Conservation (phyloP, 768 basidiomycete genomes). For the Cubamyces lactineus region DNA sequence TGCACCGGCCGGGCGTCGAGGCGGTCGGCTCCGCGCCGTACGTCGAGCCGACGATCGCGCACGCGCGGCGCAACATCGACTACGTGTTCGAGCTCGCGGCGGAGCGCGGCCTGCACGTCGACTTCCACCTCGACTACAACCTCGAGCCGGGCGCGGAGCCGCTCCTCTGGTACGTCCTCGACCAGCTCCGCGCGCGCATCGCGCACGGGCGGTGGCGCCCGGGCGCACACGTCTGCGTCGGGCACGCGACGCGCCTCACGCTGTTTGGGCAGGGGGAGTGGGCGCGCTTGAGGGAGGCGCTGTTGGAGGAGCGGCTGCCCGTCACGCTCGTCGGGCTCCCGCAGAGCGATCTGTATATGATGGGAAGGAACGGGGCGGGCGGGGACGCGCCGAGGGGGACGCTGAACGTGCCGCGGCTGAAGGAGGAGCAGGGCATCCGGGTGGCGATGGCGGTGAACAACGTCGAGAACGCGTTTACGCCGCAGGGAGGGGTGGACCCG, state of each 20-base stretch:
- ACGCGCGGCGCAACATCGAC: slow-evolving; percentile 56
- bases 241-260: slow-evolving; percentile 63
- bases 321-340: slow-evolving; percentile 60
- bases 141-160: slow-evolving; percentile 53
- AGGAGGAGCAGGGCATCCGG: slow-evolving; percentile 47
- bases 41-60: slow-evolving; percentile 53
- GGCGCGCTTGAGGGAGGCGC: slow-evolving; percentile 38
- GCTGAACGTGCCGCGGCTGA: slow-evolving; percentile 54
- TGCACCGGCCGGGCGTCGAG: slow-evolving; percentile 43
- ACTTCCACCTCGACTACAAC: slow-evolving; percentile 74
- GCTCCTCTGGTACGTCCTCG: slow-evolving; percentile 58
- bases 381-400: slow-evolving; percentile 52
- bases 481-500: slow-evolving; percentile 67
- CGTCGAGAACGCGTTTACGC: slow-evolving; percentile 69
- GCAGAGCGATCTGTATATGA: slow-evolving; percentile 72
- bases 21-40: slow-evolving; percentile 69
- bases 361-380: slow-evolving; percentile 47
- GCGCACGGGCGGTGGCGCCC: slow-evolving; percentile 30
- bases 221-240: slow-evolving; percentile 52
- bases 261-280: slow-evolving; percentile 52
- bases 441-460: slow-evolving; percentile 67
- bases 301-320: slow-evolving; percentile 44
- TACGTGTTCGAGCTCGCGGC: slow-evolving; percentile 54
- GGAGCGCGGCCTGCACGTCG: slow-evolving; percentile 46
- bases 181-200: slow-evolving; percentile 39